phyloP scores from a whole-genome alignment of 2,329 filamentous ascomycete species.

The Aspergillus sp. region DNA sequence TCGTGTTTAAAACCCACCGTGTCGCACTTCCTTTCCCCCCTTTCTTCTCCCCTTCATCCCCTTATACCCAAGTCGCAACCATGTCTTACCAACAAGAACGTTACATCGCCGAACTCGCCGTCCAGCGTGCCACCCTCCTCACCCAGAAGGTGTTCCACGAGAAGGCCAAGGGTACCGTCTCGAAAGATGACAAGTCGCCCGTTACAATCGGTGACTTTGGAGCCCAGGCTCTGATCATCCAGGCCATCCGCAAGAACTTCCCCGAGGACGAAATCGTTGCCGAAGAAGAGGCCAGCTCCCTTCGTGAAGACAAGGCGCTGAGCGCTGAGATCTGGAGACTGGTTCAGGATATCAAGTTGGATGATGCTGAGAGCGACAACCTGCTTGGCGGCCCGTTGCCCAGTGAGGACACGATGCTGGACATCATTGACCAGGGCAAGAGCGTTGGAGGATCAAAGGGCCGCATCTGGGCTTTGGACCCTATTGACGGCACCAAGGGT shows the following conservation, averaged over 20 bases:
- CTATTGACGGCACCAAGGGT: slow-evolving; percentile 96
- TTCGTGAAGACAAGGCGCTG: slow-evolving; percentile 67
- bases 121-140: slow-evolving; percentile 73
- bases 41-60: slow-evolving; percentile 13
- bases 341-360: slow-evolving; percentile 67
- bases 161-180: slow-evolving; percentile 88
- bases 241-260: slow-evolving; percentile 83
- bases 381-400: slow-evolving; percentile 66
- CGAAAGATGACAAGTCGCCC: slow-evolving; percentile 92
- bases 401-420: slow-evolving; percentile 58
- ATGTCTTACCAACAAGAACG: slow-evolving; percentile 71
- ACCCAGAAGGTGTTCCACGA: slow-evolving; percentile 78
- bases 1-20: slow-evolving; percentile 36
- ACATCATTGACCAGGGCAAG: slow-evolving; percentile 53
- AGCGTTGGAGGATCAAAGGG: slow-evolving; percentile 36
- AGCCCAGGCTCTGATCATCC: slow-evolving; percentile 92
- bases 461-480: slow-evolving; percentile 92
- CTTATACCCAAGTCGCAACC: slow-evolving; percentile 19
- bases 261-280: slow-evolving; percentile 87
- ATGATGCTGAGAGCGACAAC: slow-evolving; percentile 60
- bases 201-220: slow-evolving; percentile 98
- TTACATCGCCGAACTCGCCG: slow-evolving; percentile 77
- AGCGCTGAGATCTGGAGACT: slow-evolving; percentile 78
- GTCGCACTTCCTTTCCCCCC: slow-evolving; percentile 34
- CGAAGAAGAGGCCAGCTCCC: slow-evolving; percentile 83